Conservation (phyloP, 768 basidiomycete genomes). For the Rubroboletus pulcherrimus region DNA sequence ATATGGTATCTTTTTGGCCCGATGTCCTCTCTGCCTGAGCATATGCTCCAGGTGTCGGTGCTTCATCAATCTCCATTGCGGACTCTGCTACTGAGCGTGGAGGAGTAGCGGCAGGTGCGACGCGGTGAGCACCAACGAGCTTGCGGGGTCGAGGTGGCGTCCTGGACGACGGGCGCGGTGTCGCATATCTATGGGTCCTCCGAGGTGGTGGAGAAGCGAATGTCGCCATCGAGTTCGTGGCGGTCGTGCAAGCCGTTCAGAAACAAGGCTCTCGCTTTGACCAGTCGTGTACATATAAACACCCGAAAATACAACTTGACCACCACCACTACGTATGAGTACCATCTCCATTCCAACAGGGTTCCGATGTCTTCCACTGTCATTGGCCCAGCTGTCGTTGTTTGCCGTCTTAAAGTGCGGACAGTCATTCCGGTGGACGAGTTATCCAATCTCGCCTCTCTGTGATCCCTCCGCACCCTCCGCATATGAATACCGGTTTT, state of each 20-base stretch:
- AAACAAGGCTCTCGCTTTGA: neutral
- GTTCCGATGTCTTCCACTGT: conserved; percentile 59
- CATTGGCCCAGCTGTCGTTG: conserved; percentile 70
- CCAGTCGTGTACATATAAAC: neutral
- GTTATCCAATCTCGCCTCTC: conserved; percentile 30
- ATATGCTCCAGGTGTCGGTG: conserved; percentile 38
- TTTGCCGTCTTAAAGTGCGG: conserved; percentile 76
- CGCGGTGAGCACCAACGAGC: conserved; percentile 25
- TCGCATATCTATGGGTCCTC: conserved; percentile 38
- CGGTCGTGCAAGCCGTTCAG: neutral
- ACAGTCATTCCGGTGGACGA: conserved; percentile 83
- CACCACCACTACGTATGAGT: conserved; percentile 6
- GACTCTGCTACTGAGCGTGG: conserved; percentile 40
- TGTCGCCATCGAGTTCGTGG: conserved; percentile 35
- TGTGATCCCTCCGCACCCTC: conserved; percentile 15
- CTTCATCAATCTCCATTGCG: conserved; percentile 68
- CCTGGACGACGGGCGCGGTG: conserved; percentile 22
- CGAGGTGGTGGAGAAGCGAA: conserved; percentile 61
- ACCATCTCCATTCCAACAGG: conserved; percentile 26
- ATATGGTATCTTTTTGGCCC: conserved; percentile 38
- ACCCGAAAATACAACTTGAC: conserved; percentile 7
- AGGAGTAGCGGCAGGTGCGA: conserved; percentile 16
- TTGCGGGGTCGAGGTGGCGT: conserved; percentile 27
- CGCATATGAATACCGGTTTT: conserved; percentile 73
- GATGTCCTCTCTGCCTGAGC: conserved; percentile 35